Conservation (phyloP, 352 stramenopile species). For the Pythium brassicae region DNA sequence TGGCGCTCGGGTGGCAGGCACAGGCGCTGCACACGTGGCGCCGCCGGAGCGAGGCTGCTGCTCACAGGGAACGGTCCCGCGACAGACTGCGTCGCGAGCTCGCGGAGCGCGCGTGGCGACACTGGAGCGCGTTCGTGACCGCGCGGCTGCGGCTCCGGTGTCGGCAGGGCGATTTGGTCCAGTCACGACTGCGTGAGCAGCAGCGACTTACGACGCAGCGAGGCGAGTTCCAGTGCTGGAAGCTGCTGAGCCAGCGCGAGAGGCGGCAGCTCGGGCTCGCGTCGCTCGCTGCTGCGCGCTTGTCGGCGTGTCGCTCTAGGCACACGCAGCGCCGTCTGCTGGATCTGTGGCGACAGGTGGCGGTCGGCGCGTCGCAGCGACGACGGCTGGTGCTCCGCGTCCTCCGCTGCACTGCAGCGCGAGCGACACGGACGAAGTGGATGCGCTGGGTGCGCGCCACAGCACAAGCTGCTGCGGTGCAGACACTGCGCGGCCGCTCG, state of each 20-base stretch:
- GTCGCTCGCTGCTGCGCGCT: not conserved
- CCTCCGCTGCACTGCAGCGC: not conserved
- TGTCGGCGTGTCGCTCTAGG: not conserved
- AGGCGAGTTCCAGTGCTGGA: slow-evolving; percentile 1
- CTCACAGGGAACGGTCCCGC: not conserved
- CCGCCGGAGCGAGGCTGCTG: slow-evolving; percentile 1
- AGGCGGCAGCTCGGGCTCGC: not conserved
- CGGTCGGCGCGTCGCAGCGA: not conserved
- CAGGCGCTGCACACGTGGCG: slow-evolving; percentile 24
- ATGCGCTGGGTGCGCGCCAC: not conserved
- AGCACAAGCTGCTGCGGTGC: too few relatives aligned
- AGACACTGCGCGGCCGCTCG: not conserved
- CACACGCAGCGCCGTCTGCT: not conserved
- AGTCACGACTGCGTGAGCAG: not conserved
- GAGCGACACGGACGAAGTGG: not conserved
- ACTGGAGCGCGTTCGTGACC: slow-evolving; percentile 1
- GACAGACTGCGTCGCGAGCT: not conserved
- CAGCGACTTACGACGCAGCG: not conserved
- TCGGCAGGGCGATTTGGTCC: slow-evolving; percentile 1
- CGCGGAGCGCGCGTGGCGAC: not conserved
- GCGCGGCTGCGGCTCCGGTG: not conserved
- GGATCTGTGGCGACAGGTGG: not conserved
- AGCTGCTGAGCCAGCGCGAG: not conserved
- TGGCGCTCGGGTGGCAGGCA: slow-evolving; percentile 4
- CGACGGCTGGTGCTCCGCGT: not conserved